Base-by-base conservation (phyloP, 2,329 filamentous ascomycete genomes). In the Colletotrichum liaoningense region DNA sequence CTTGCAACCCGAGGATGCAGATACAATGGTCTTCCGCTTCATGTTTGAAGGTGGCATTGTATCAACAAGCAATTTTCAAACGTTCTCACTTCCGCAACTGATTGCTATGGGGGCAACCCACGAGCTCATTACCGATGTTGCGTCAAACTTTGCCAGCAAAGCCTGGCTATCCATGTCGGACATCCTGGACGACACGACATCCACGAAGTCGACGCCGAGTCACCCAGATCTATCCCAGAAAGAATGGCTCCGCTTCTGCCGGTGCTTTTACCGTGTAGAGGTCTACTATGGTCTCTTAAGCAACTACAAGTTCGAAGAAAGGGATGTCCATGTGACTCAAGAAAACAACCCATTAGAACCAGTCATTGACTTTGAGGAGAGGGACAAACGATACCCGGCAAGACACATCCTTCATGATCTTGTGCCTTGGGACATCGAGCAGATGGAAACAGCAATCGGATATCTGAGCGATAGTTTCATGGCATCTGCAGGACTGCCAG, bases 241-340 rank as follows among this genome's bases (percentile, higher is more conserved):
- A 19, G 42, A 49, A 3, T 9, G 42, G 19, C 19, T 49, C 19
- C 42, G 42, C 42, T 49, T 49, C 19, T 49, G 42, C 19, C 42
- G 42, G 7, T 49, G 42, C 19, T n/a, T 49, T 22, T 49, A 49
- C 4, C 42, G 42, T 22, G 19, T 49, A 8, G 42, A 49, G 19
- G 19, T 49, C 3, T 49, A 22, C 1, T 4, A 49, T 49, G 19
- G 42, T 3, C 42, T 49, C 42, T n/a, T 49, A 2, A n/a, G 7
- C 3, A 11, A 0, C 1, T 7, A 9, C 42, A 1, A 1, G 19
- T 9, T 9, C 1, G 8, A n/a, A 9, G 8, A 3, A 9, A 49
- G 42, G 42, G 4, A n/a, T 11, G 42, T n/a, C 42, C 19, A 49
- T 49, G 3, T 49, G 19, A 49, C 16, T n/a, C 19, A n/a, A 22